Evolutionary conservation across 768 basidiomycete genomes (phyloP), one percentile per base, ranked within the genome.

Genomic region (Boletus reticuloceps): DNA sequence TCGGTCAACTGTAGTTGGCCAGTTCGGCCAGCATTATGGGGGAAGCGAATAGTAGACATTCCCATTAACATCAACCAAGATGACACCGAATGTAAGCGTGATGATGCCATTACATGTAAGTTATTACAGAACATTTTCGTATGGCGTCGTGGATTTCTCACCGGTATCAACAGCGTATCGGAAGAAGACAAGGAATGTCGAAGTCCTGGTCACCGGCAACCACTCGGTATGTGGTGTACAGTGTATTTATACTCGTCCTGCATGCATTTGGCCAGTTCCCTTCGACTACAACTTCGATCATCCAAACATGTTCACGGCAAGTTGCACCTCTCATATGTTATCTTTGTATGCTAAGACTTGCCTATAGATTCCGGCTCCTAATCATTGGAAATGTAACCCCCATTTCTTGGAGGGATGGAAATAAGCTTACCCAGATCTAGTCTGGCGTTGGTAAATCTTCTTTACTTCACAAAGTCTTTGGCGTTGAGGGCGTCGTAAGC

Each of bases 391-490:
- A 62, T 51, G 61, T 62, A 36, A 52, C 5, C 4, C 1, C 17
- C 6, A 1, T 40, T 34, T 25, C n/a, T 10, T 47, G 12, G 3
- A 5, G 4, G n/a, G n/a, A 43, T 36, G 19, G 12, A 36, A 6
- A 43, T 39, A 12, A 27, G 16, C 53, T 50, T 6, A 59, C 17
- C 9, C 6, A 11, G n/a, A 42, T 47, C 27, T 50, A 61, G 61
- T 41, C 56, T 1, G 60, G 61, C 3, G 60, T 63, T 5, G 60
- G 60, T 8, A 61, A 59, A 54, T 51, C 60, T 16, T 47, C 61
- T 2, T 37, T 61, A 20, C 58, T 61, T 14, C 20, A n/a, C 4
- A 50, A 16, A 40, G 29, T 61, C 10, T 63, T 63, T 36, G 60
- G 61, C 9, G 61, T 61, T 7, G 6, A 37, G 4, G 12, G 38